Evolutionary conservation across 1,139 yeast species (phyloP).

Genomic region (Hansenula lynferdii): DNA sequence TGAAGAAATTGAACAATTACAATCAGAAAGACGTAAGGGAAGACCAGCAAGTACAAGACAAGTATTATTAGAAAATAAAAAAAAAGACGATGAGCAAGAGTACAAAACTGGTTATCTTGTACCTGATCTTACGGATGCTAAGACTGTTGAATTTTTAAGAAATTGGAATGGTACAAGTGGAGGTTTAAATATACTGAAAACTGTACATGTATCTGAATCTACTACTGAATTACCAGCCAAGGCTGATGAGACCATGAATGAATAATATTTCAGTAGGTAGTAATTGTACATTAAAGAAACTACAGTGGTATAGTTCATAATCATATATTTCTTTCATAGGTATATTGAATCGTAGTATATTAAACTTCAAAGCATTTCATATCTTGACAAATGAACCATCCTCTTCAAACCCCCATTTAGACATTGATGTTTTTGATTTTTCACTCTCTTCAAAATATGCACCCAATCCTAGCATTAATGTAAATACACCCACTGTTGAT

Average conservation of each 20-base stretch:
- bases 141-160: conserved; percentile 54
- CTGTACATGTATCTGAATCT: conserved; percentile 27
- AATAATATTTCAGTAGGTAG: not conserved
- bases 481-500: not conserved
- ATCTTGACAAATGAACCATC: not conserved
- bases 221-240: conserved; percentile 12
- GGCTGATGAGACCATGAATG: conserved; percentile 11
- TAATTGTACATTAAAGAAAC: no score
- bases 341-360: not conserved
- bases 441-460: conserved; percentile 3
- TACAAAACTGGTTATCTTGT: conserved; percentile 66
- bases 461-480: not conserved
- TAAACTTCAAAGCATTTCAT: not conserved
- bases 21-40: conserved; percentile 70
- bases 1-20: conserved; percentile 60
- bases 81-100: conserved; percentile 54
- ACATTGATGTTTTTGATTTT: not conserved
- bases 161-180: conserved; percentile 83
- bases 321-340: no score
- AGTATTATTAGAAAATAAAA: conserved; percentile 56
- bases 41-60: conserved; percentile 77
- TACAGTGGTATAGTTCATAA: no score
- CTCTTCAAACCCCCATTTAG: not conserved
- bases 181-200: conserved; percentile 59
- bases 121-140: conserved; percentile 65